Conservation (phyloP, 345 rosid species). For the Citrus medica region DNA sequence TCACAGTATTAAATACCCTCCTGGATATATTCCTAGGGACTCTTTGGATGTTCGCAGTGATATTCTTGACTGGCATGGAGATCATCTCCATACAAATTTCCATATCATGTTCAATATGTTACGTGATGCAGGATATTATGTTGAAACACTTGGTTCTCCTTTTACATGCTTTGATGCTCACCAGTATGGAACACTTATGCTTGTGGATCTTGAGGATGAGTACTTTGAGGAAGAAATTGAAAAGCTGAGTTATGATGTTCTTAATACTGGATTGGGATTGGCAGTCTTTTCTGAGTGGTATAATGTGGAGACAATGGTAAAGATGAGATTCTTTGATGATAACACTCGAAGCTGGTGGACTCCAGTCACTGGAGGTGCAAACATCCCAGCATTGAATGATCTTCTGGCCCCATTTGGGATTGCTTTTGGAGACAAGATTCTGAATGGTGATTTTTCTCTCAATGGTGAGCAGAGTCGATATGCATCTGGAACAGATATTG, state of each 20-base stretch:
- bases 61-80: conserved; percentile 99
- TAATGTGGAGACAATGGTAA: conserved; percentile 95
- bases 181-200: conserved; percentile 89
- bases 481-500: conserved; percentile 96
- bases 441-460: conserved; percentile 89
- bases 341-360: conserved; percentile 99
- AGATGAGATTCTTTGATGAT: conserved; percentile 98
- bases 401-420: conserved; percentile 96
- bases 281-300: conserved; percentile 97
- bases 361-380: conserved; percentile 97
- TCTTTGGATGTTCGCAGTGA: conserved; percentile 97
- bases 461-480: conserved; percentile 96
- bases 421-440: conserved; percentile 93
- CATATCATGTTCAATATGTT: conserved; percentile 94
- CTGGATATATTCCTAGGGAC: conserved; percentile 98
- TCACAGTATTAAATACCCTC: conserved; percentile 96
- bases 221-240: conserved; percentile 90
- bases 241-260: conserved; percentile 77
- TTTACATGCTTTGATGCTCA: conserved; percentile 91
- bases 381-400: conserved; percentile 88
- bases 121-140: conserved; percentile 86
- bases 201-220: conserved; percentile 97
- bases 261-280: conserved; percentile 77
- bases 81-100: conserved; percentile 96
- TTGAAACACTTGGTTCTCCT: conserved; percentile 97